These are phyloP conservation scores for Lumnitzera littorea DNA, from an alignment of 345 rosid genomes.

Conservation along the genomic window DNA sequence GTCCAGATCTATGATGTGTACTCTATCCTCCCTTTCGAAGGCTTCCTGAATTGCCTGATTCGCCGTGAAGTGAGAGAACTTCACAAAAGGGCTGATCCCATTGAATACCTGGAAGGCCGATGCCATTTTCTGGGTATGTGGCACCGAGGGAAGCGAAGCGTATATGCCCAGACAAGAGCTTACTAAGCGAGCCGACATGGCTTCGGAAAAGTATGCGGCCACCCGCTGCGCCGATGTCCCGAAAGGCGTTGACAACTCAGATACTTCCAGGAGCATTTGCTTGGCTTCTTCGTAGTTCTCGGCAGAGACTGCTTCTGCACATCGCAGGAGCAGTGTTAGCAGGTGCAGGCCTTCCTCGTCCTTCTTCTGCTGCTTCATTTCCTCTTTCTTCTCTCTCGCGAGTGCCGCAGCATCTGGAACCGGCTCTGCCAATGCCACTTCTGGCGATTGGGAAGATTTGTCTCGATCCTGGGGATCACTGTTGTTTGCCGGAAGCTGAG, in stretches of 20 bases:
- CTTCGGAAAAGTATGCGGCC: conserved; percentile 97
- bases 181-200: conserved; percentile 87
- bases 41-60: conserved; percentile 98
- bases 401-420: conserved; percentile 17
- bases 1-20: conserved; percentile 90
- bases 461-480: conserved; percentile 20
- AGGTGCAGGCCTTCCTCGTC: conserved; percentile 92
- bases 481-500: conserved; percentile 7
- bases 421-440: conserved; percentile 27
- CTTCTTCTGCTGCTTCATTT: conserved; percentile 61
- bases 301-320: conserved; percentile 94
- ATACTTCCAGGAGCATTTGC: conserved; percentile 81
- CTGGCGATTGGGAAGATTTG: conserved; percentile 40
- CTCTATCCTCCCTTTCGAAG: conserved; percentile 85
- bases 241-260: conserved; percentile 82
- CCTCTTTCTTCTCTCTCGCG: conserved; percentile 61
- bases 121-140: conserved; percentile 72
- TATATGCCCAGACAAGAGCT: conserved; percentile 84
- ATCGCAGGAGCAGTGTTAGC: conserved; percentile 83
- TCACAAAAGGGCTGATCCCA: conserved; percentile 90
- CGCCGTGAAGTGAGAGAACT: conserved; percentile 98
- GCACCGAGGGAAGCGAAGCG: conserved; percentile 64
- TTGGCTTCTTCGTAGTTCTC: conserved; percentile 88
- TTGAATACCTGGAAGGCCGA: conserved; percentile 98
- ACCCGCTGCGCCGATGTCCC: conserved; percentile 98